Evolutionary conservation across 1,139 yeast genomes (phyloP).

Genomic region (Candida sp.): DNA sequence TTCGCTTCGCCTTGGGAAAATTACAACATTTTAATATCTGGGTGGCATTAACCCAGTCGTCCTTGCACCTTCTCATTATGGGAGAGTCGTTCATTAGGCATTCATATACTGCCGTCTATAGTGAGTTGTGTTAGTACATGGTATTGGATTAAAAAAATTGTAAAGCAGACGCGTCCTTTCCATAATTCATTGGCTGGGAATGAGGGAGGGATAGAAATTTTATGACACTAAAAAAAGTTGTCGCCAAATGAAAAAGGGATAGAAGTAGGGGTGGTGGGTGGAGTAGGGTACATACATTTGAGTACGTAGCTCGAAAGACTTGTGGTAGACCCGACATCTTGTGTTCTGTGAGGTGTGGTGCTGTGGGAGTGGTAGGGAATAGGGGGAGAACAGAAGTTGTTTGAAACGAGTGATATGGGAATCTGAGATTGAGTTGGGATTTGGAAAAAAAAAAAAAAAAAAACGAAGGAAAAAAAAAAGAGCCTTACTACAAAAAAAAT

Average conservation of each 20-base stretch:
- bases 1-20: slow-evolving; percentile 93
- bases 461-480: background rate
- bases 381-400: too few relatives aligned
- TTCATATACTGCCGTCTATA: slow-evolving; percentile 77
- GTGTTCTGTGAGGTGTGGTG: background rate
- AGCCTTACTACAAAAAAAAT: background rate
- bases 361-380: too few relatives aligned
- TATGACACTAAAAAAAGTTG: background rate
- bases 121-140: slow-evolving; percentile 11
- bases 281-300: slow-evolving; percentile 15
- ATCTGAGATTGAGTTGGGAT: background rate
- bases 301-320: slow-evolving; percentile 19
- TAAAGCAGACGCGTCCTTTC: slow-evolving; percentile 13
- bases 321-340: slow-evolving; percentile 12
- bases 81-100: slow-evolving; percentile 81
- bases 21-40: slow-evolving; percentile 94
- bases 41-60: slow-evolving; percentile 98
- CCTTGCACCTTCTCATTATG: slow-evolving; percentile 89
- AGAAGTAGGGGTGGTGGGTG: background rate
- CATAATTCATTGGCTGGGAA: background rate
- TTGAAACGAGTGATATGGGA: background rate
- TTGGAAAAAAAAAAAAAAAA: too few relatives aligned
- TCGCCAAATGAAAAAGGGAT: background rate
- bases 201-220: slow-evolving; percentile 1
- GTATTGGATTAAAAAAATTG: background rate